Conservation (phyloP, 306 rosid species). For the Ziziphus jujuba region DNA sequence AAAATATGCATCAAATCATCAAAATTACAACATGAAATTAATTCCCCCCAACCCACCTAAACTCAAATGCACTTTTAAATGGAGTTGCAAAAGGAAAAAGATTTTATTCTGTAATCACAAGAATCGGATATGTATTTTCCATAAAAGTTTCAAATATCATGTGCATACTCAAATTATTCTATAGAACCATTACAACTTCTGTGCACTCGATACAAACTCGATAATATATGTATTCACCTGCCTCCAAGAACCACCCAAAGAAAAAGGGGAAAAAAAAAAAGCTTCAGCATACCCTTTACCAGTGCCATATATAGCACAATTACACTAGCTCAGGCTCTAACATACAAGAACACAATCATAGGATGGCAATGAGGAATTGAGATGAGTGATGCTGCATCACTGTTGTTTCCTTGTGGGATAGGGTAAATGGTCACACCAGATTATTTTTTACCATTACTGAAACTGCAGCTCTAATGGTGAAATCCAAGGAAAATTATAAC, state of each 20-base stretch:
- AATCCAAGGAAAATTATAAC: slow-evolving; percentile 19
- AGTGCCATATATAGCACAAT: slow-evolving; percentile 49
- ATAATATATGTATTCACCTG: slow-evolving; percentile 25
- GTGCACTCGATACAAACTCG: slow-evolving; percentile 26
- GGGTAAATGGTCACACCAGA: slow-evolving; percentile 27
- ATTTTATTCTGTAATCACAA: slow-evolving; percentile 3
- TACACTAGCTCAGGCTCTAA: slow-evolving; percentile 29
- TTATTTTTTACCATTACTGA: slow-evolving; percentile 27
- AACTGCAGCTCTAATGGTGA: slow-evolving; percentile 37
- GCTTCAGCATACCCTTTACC: slow-evolving; percentile 26
- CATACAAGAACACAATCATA: slow-evolving; percentile 16
- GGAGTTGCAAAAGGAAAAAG: neutral
- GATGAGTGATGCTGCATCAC: slow-evolving; percentile 22
- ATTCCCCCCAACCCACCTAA: too few species aligned
- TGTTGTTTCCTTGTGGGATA: slow-evolving; percentile 10
- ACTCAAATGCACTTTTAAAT: neutral
- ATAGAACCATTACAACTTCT: slow-evolving; percentile 47
- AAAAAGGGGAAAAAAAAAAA: slow-evolving; percentile 16
- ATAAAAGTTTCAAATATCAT: slow-evolving; percentile 30
- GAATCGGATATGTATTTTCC: slow-evolving; percentile 12
- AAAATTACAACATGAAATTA: too few species aligned
- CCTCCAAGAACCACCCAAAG: slow-evolving; percentile 18
- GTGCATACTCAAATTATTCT: slow-evolving; percentile 47
- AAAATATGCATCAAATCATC: too few species aligned
- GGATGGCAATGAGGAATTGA: slow-evolving; percentile 31